Percentiles rank a stretch among this genome's conserved stretches.
These are phyloP conservation scores for Lojkania enalia DNA, from an alignment of 2,329 filamentous ascomycete genomes.

Conservation along the genomic window DNA sequence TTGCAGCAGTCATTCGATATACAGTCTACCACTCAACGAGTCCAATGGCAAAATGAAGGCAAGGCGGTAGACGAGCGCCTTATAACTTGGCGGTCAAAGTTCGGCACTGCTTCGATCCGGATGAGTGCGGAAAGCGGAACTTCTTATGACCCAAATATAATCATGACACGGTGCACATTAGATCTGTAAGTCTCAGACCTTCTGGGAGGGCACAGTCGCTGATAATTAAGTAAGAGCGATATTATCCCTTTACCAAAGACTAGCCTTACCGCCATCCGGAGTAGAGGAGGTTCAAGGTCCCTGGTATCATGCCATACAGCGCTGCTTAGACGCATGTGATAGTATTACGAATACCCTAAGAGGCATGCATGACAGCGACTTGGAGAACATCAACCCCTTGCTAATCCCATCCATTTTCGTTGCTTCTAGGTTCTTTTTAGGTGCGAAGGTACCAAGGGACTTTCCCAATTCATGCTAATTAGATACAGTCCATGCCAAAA, in stretches of 20 bases:
- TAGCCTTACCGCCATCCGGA: conserved; percentile 23
- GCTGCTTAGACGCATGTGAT: conserved; percentile 32
- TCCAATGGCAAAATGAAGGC: conserved; percentile 27
- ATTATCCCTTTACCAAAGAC: conserved; percentile 27
- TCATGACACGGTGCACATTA: conserved; percentile 26
- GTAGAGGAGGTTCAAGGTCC: conserved; percentile 26
- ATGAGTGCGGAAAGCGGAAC: conserved; percentile 18
- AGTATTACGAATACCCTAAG: conserved; percentile 27
- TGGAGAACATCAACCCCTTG: conserved; percentile 27
- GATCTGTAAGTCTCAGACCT: conserved; percentile 19
- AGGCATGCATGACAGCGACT: conserved; percentile 21
- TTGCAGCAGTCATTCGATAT: conserved; percentile 30
- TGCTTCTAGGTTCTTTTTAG: conserved; percentile 28
- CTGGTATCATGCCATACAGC: conserved; percentile 33
- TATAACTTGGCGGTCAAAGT: conserved; percentile 25
- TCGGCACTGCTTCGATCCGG: conserved; percentile 19
- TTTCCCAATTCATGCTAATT: background rate
- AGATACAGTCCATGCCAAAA: conserved; percentile 27
- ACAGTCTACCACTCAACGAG: conserved; percentile 23
- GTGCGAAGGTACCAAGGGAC: conserved; percentile 8
- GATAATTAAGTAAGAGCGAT: conserved; percentile 16
- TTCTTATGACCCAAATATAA: conserved; percentile 26
- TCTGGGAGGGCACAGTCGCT: background rate
- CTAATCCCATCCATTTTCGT: conserved; percentile 30
- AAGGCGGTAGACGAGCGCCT: conserved; percentile 27